Percentiles rank a stretch among this genome's conserved stretches.
phyloP scores from a whole-genome alignment of 2,329 filamentous ascomycete genomes.

The Trichoderma koningiopsis region DNA sequence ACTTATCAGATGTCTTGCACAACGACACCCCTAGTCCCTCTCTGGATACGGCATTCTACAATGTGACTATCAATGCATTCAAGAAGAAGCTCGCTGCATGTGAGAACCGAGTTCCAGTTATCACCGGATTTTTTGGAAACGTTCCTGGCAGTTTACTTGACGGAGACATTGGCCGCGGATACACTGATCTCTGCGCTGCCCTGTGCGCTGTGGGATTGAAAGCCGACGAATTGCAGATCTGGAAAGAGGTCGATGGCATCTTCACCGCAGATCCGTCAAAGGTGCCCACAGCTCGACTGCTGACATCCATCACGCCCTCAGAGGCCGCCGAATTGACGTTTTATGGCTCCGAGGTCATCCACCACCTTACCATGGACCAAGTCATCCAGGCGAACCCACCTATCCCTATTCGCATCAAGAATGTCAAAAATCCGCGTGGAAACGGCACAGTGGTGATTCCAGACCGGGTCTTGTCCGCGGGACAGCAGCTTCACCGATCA shows the following conservation, averaged over 20 bases:
- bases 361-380: constrained; percentile 98
- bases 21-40: constrained; percentile 56
- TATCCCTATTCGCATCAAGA: constrained; percentile 88
- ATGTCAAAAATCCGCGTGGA: constrained; percentile 82
- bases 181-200: constrained; percentile 94
- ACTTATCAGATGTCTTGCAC: constrained; percentile 80
- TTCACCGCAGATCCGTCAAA: constrained; percentile 84
- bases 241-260: constrained; percentile 98
- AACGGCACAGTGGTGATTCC: constrained; percentile 82
- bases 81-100: constrained; percentile 66
- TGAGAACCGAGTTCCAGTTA: constrained; percentile 69
- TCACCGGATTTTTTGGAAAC: constrained; percentile 93
- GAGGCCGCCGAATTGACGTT: constrained; percentile 96
- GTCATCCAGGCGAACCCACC: constrained; percentile 76
- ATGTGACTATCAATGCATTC: constrained; percentile 62
- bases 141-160: constrained; percentile 90
- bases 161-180: constrained; percentile 86
- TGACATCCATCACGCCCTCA: constrained; percentile 84
- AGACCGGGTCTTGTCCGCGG: constrained; percentile 59
- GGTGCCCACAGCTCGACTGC: constrained; percentile 89
- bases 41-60: constrained; percentile 71
- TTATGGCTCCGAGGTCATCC: constrained; percentile 94
- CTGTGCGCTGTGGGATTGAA: constrained; percentile 85
- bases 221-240: constrained; percentile 89
- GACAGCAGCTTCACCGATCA: constrained; percentile 61